phyloP scores from a whole-genome alignment of 202 grass and related monocot genomes.

The Setaria italica region DNA sequence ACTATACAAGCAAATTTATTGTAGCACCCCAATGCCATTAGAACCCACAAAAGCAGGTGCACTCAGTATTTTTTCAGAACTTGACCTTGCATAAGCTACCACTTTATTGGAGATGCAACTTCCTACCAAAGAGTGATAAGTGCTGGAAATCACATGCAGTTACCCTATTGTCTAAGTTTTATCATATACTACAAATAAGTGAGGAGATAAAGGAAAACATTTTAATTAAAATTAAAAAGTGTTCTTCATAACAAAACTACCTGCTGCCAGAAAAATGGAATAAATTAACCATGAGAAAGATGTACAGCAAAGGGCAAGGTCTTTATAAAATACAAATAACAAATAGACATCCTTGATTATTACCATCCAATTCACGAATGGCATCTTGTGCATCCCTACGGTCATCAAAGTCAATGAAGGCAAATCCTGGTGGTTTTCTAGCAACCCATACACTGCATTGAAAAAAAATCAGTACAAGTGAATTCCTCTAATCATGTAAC shows the following conservation, averaged over 20 bases:
- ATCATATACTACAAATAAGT: neutral
- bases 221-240: neutral
- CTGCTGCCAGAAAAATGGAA: slow-evolving; percentile 20
- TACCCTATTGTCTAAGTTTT: neutral
- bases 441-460: slow-evolving; percentile 85
- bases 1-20: slow-evolving; percentile 15
- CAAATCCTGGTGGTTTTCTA: slow-evolving; percentile 88
- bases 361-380: slow-evolving; percentile 89
- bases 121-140: neutral
- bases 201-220: neutral
- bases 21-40: neutral
- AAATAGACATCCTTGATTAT: slow-evolving; percentile 2
- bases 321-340: slow-evolving; percentile 16
- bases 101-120: slow-evolving; percentile 29
- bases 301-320: slow-evolving; percentile 5
- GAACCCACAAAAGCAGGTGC: slow-evolving; percentile 13
- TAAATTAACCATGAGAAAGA: neutral
- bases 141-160: neutral
- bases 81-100: slow-evolving; percentile 21
- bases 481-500: slow-evolving; percentile 23
- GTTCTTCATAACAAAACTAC: neutral
- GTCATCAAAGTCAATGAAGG: slow-evolving; percentile 89
- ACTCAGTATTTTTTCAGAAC: slow-evolving; percentile 34
- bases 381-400: slow-evolving; percentile 81
- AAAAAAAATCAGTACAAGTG: slow-evolving; percentile 26